Evolutionary conservation across 768 basidiomycete genomes (phyloP).

Genomic region (Lactarius sp.): DNA sequence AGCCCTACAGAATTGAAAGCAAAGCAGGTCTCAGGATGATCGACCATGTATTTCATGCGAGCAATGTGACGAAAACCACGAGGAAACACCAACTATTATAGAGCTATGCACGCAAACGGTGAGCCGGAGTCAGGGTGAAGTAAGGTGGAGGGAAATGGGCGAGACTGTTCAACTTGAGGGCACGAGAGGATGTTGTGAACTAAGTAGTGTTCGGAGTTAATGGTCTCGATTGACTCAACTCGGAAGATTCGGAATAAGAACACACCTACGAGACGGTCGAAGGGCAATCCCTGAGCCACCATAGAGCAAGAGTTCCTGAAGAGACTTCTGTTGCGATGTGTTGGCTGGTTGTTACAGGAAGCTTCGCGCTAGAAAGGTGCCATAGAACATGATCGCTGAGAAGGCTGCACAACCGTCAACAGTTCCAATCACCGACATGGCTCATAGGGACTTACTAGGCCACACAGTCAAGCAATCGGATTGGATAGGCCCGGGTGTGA

Average conservation of each 20-base stretch:
- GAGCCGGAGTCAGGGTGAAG: background rate
- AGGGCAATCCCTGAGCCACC: slow-evolving; percentile 24
- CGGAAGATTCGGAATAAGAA: slow-evolving; percentile 23
- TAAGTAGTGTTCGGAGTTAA: background rate
- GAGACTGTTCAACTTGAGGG: slow-evolving; percentile 22
- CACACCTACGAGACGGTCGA: slow-evolving; percentile 22
- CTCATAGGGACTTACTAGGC: slow-evolving; percentile 9
- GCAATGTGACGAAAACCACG: slow-evolving; percentile 10
- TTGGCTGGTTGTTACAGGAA: slow-evolving; percentile 21
- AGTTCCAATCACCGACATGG: background rate
- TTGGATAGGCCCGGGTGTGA: slow-evolving; percentile 7
- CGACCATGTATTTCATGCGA: slow-evolving; percentile 16
- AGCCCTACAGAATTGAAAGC: slow-evolving; percentile 6
- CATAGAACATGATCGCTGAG: slow-evolving; percentile 23
- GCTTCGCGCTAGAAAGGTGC: slow-evolving; percentile 15
- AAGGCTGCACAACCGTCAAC: background rate
- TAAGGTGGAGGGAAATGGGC: slow-evolving; percentile 19
- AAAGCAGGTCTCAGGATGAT: slow-evolving; percentile 10
- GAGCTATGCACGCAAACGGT: slow-evolving; percentile 7
- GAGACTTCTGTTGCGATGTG: slow-evolving; percentile 18
- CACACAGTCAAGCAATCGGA: slow-evolving; percentile 21
- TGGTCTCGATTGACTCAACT: background rate
- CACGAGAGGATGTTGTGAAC: slow-evolving; percentile 21
- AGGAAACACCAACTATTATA: slow-evolving; percentile 17
- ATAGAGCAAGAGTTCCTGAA: slow-evolving; percentile 20